Conservation (phyloP, 169 alveolate species). For the Cryptosporidium xiaoi region DNA sequence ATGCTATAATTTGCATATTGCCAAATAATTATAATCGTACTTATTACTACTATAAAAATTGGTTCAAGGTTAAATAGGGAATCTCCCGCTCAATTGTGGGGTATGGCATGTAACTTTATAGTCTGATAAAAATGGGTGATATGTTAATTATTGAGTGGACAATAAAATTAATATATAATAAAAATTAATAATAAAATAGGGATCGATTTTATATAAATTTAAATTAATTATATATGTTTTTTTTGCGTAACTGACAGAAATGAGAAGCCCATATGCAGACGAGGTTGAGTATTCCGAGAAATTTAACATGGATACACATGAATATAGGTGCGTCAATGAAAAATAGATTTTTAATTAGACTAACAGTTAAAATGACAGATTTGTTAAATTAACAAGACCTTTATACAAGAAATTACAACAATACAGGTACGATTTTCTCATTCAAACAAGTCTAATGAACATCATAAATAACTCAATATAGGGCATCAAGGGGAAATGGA, state of each 20-base stretch:
- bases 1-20: no score
- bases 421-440: slow-evolving; percentile 38
- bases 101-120: background rate
- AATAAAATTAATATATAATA: no score
- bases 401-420: slow-evolving; percentile 68
- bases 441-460: background rate
- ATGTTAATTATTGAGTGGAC: no score
- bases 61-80: no score
- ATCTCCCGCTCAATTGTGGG: background rate
- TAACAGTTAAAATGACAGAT: slow-evolving; percentile 4
- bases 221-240: no score
- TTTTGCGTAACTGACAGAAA: background rate
- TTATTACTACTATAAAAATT: no score
- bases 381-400: slow-evolving; percentile 69
- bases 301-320: slow-evolving; percentile 73
- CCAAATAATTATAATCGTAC: no score
- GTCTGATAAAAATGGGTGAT: background rate
- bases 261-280: slow-evolving; percentile 75
- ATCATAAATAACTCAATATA: slow-evolving; percentile 5
- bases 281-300: slow-evolving; percentile 73
- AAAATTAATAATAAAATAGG: no score
- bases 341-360: background rate
- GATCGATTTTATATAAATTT: no score
- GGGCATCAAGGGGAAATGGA: slow-evolving; percentile 72
- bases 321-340: slow-evolving; percentile 33